Evolutionary conservation across 2,329 filamentous ascomycete species (phyloP), one percentile per base, ranked within the genome.

Genomic region (Trichoderma harzianum): DNA sequence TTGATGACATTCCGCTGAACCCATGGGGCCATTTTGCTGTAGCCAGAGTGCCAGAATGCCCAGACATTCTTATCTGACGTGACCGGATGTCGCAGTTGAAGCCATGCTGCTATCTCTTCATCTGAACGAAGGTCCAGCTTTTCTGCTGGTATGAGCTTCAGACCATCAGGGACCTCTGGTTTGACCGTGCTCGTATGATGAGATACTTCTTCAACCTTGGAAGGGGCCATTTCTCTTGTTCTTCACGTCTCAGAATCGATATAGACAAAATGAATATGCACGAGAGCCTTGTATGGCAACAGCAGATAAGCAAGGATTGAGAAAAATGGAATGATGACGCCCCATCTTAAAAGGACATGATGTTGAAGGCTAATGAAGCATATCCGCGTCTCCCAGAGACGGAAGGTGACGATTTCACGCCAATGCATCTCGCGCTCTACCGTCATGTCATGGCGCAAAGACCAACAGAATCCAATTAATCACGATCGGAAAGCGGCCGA

Each of bases 1-100:
- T 79, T 78, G 70, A 80, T 78, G 62, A 82, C 75, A 71, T 82
- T 83, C 43, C 80, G 78, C 68, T 79, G 77, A 30, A 76, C 76
- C 80, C 81, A 83, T 4, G 76, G 76, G 2, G 76, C 65, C 79
- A 81, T 81, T 4, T 76, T 73, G 18, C 67, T 36, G 28, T 80
- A 77, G 3, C 83, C 82, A 2, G 78, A 68, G 72, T 84, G 76
- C 83, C 83, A 84, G 73, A 79, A 84, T 8, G 82, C 81, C 83
- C 83, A 84, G 2, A 84, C 74, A 64, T 84, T 84, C 76, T 79
- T 83, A 53, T 83, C 80, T 1, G 80, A 81, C 14, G 73, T 77
- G 57, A 82, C 75, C 0, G 80, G 78, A 7, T 78, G 76, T 36
- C 77, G 74, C 5, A 69, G 69, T 34, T 77, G 77, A 16, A 83